Base-by-base conservation (phyloP, 129 eudicot species). In the Artemisia annua region DNA sequence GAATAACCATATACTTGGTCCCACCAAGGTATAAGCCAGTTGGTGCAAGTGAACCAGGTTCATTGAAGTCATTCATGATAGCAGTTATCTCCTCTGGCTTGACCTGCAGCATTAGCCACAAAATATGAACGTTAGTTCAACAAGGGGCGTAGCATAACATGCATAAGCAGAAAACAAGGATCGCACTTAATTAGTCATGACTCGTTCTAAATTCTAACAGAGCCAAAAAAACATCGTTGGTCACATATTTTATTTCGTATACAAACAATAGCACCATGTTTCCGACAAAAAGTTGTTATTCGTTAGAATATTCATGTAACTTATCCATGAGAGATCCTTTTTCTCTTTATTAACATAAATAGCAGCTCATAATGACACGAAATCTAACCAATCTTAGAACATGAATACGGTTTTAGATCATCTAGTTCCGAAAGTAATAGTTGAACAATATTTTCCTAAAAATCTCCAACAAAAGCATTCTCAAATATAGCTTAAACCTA, bases 21-120 rank as follows among this genome's bases (percentile, higher is more conserved):
- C 98, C 98, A 32, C 96, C 96, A 74, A 92, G 85, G 83, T 63
- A 81, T 81, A 92, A 83, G 35, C 98, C 98, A 69, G 96, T 92
- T 48, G 98, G 98, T 55, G 98, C 98, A 77, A 89, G 92, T 16
- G 93, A 52, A 2, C 96, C 98, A 39, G 96, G 98, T 35, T 81
- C 90, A 10, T 87, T 67, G n/a, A 92, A 85, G 76, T 89, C 98
- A 49, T 80, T 79, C 85, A 85, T 83, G 83, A 89, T 88, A 20
- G 78, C 96, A 71, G 80, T 76, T 55, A 86, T 73, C 82, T 89
- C 98, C 48, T 85, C 91, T 26, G 96, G 88, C 82, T 83, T 89
- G 63, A 87, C 70, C 98, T 92, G 75, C 78, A 80, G 49, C 11
- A 61, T 5, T 63, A 72, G 57, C 35, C 79, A 24, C 43, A 9